These are phyloP conservation scores for Chaetomium tenue DNA, from an alignment of 495 filamentous ascomycete species.

Conservation along the genomic window DNA sequence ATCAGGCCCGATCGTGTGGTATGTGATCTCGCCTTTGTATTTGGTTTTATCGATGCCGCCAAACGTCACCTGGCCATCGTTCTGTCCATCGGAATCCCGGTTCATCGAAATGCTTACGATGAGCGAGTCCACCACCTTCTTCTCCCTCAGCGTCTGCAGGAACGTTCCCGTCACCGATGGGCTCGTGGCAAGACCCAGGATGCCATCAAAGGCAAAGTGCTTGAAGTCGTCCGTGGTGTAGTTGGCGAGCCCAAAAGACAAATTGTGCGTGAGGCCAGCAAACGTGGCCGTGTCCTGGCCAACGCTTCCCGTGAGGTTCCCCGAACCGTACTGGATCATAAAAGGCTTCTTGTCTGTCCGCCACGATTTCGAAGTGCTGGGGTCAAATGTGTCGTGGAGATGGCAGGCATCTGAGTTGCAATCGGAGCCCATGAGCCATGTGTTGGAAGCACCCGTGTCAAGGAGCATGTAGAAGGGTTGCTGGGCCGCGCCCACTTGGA, in stretches of 20 bases:
- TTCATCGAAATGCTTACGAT: conserved; percentile 67
- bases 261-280: conserved; percentile 57
- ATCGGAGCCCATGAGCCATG: conserved; percentile 70
- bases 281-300: conserved; percentile 63
- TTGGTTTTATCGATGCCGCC: conserved; percentile 64
- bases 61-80: conserved; percentile 75
- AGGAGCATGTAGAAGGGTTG: conserved; percentile 70
- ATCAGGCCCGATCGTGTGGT: conserved; percentile 48
- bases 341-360: conserved; percentile 51
- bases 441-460: conserved; percentile 74
- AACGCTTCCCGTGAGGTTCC: conserved; percentile 60
- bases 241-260: conserved; percentile 68
- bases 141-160: conserved; percentile 57
- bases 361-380: conserved; percentile 57
- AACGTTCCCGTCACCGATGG: conserved; percentile 55
- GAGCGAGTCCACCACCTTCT: conserved; percentile 59
- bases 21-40: conserved; percentile 65
- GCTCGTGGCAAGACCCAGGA: conserved; percentile 69
- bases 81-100: conserved; percentile 58
- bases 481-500: conserved; percentile 63
- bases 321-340: conserved; percentile 67
- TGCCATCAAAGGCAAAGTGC: conserved; percentile 82
- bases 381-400: conserved; percentile 65
- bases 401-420: conserved; percentile 63
- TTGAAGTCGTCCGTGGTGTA: conserved; percentile 65